Conservation (phyloP, 2,329 filamentous ascomycete species). For the Lasiodiplodia sp. region DNA sequence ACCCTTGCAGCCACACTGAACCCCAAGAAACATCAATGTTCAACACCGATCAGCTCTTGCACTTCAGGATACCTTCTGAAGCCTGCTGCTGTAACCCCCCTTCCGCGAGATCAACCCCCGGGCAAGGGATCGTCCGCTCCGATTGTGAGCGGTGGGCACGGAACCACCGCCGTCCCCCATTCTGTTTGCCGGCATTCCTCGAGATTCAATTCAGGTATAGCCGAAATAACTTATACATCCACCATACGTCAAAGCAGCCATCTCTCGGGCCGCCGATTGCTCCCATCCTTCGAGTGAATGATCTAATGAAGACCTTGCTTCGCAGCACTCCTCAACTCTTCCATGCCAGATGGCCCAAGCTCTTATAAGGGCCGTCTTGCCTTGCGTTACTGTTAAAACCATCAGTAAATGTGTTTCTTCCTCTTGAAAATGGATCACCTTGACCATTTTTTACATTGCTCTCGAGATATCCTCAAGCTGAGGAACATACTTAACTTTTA, state of each 20-base stretch:
- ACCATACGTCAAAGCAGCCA: background rate
- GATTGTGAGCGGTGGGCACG: constrained; percentile 7
- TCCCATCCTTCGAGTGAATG: background rate
- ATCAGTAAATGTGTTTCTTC: background rate
- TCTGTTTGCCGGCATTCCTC: background rate
- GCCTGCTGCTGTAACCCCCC: background rate
- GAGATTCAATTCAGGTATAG: background rate
- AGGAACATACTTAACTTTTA: background rate
- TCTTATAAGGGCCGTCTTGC: no score
- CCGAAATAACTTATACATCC: background rate
- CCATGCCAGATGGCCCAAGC: background rate
- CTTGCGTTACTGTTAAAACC: background rate
- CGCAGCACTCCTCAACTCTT: background rate
- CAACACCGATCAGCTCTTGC: background rate
- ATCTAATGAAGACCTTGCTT: background rate
- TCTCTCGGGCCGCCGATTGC: background rate
- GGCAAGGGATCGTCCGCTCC: constrained; percentile 17
- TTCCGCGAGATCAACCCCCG: constrained; percentile 7
- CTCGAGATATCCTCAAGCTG: background rate
- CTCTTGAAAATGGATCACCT: background rate
- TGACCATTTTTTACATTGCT: background rate
- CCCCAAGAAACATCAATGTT: background rate
- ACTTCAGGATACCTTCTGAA: background rate
- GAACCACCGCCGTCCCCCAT: constrained; percentile 2
- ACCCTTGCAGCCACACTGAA: background rate